A percentile compares a stretch with the other conserved stretches of the same genome.
Conservation (phyloP, 805 yeast genomes). For the Wickerhamiella dianesei region DNA sequence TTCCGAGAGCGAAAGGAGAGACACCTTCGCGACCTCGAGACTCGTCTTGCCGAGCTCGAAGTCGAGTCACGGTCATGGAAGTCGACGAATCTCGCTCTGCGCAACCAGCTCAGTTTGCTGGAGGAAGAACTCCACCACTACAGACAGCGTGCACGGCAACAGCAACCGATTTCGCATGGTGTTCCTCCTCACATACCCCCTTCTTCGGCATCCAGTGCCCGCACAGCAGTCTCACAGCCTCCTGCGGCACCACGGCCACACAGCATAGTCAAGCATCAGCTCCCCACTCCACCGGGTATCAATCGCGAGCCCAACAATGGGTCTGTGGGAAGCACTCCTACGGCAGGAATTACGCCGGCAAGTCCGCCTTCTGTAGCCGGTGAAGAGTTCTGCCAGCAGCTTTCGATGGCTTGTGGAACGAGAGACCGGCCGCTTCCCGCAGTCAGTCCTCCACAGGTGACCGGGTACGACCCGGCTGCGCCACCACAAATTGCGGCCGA, state of each 20-base stretch:
- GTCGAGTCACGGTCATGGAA: slow-evolving; percentile 52
- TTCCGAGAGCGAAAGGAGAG: slow-evolving; percentile 87
- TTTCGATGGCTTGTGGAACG: slow-evolving; percentile 75
- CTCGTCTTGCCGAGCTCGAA: slow-evolving; percentile 60
- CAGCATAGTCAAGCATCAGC: background rate
- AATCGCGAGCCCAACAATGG: background rate
- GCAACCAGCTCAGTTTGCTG: slow-evolving; percentile 62
- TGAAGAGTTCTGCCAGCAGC: slow-evolving; percentile 62
- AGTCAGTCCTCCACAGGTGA: background rate
- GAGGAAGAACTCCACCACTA: slow-evolving; percentile 56
- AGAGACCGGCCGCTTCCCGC: slow-evolving; percentile 37
- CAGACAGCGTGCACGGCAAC: slow-evolving; percentile 27
- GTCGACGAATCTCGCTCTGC: slow-evolving; percentile 59
- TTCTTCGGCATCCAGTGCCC: background rate
- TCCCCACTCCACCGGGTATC: background rate
- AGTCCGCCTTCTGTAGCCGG: background rate
- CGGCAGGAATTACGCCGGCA: background rate
- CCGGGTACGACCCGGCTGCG: background rate
- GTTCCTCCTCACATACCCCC: background rate
- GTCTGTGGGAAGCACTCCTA: background rate
- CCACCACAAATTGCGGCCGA: slow-evolving; percentile 16
- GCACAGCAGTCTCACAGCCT: background rate
- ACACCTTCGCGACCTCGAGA: slow-evolving; percentile 74
- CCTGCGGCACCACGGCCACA: background rate
- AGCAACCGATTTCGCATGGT: background rate